Evolutionary conservation across 2,329 filamentous ascomycete species (phyloP), one percentile per base, ranked within the genome.

Genomic region (Aspergillus sp.): DNA sequence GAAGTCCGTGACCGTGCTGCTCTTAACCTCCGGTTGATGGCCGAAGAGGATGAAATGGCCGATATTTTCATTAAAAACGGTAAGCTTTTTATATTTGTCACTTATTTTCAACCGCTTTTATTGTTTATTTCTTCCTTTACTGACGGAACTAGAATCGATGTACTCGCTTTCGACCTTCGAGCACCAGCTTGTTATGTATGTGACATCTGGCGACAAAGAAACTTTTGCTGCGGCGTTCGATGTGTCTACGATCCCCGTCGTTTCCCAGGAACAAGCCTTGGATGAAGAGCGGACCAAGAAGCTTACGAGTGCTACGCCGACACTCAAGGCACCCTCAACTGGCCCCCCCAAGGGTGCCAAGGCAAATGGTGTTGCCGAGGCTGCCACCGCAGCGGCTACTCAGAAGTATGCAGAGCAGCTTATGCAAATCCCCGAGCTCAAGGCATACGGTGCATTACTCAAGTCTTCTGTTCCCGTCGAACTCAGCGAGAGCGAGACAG

Each of bases 211-310:
- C 54, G 91, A 95, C 70, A 92, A 93, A 75, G 86, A 89, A 42
- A 90, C 89, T 0, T 99, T 98, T 68, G 85, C 88, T 41, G 80
- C 82, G 34, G 88, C 95, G 6, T 99, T 99, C 80, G 93, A 98
- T 73, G 88, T 99, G 69, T 86, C 89, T 68, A 88, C 89, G 70
- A 90, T 99, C 46, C 95, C 95, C 4, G 87, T 97, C 48, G 95
- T 99, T 65, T 96, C 92, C 19, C 88, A 95, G 59, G 95, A 98
- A 75, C 92, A 99, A 79, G 93, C 93, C 60, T 89, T 97, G 68
- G 95, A 95, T 12, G 93, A 97, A 75, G 95, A 98, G 76, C 86
- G 93, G 67, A 96, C 91, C 27, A 96, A 96, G 87, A 98, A 98
- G 82, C 89, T 98, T 68, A 96, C 91, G 3, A 91, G 91, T 17